Percentiles rank a stretch among this genome's conserved stretches.
Evolutionary conservation across 2,329 filamentous ascomycete genomes (phyloP).

Genomic region (Proliferodiscus dingleyae): DNA sequence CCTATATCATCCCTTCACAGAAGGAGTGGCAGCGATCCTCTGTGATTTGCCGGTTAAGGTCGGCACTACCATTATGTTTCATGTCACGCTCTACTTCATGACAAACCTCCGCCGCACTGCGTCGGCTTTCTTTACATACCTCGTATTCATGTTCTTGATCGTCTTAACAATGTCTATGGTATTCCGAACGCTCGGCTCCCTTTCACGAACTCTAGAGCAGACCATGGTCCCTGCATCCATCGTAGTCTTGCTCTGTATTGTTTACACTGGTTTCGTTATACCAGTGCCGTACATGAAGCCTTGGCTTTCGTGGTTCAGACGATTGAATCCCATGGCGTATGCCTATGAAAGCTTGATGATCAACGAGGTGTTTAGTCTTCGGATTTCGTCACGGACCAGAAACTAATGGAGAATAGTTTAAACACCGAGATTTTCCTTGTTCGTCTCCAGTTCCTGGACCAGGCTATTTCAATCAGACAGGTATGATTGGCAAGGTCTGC

Average conservation of each 20-base stretch:
- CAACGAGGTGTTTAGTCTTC: constrained; percentile 52
- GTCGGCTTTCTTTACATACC: constrained; percentile 79
- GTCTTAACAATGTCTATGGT: constrained; percentile 81
- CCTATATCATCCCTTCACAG: constrained; percentile 82
- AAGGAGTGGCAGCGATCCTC: constrained; percentile 52
- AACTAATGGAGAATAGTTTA: constrained; percentile 40
- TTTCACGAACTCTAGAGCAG: constrained; percentile 63
- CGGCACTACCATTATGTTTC: constrained; percentile 69
- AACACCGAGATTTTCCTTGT: constrained; percentile 15
- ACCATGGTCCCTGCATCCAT: constrained; percentile 55
- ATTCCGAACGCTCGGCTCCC: constrained; percentile 75
- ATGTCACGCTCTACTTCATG: constrained; percentile 81
- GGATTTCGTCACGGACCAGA: neutral
- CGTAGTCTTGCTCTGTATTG: constrained; percentile 30
- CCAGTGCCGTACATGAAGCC: constrained; percentile 56
- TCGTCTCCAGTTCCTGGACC: constrained; percentile 6
- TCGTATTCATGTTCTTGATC: constrained; percentile 68
- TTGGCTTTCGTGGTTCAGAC: constrained; percentile 80
- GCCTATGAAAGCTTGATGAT: constrained; percentile 74
- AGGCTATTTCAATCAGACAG: constrained; percentile 4
- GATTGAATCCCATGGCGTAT: constrained; percentile 56
- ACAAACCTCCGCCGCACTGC: constrained; percentile 70
- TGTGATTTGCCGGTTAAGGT: constrained; percentile 83
- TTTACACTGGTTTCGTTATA: constrained; percentile 36
- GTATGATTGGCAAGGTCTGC: constrained; percentile 40